Percentiles rank a stretch among this genome's conserved stretches.
These are phyloP conservation scores for Gaertneriomyces semiglobifer DNA, from an alignment of 192 early-diverging fungal genomes.

Conservation along the genomic window DNA sequence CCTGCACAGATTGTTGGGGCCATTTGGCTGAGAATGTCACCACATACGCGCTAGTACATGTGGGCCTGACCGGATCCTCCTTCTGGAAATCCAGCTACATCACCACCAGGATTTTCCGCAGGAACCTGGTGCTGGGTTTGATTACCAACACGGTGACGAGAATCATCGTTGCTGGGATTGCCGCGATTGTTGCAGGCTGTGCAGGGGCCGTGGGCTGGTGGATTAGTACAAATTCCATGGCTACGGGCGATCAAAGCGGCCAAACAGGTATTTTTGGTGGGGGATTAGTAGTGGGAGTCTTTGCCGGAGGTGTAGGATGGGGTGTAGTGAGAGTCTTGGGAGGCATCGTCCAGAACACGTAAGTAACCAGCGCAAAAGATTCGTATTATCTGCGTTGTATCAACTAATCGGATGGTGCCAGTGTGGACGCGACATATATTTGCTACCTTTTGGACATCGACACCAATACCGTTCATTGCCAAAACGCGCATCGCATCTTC, in stretches of 20 bases:
- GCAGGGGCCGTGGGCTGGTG: conserved; percentile 12
- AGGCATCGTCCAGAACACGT: conserved; percentile 73
- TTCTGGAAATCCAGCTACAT: conserved; percentile 52
- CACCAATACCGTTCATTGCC: conserved; percentile 39
- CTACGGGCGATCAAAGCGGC: too few species aligned
- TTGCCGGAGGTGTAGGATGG: too few species aligned
- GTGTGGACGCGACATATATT: conserved; percentile 74
- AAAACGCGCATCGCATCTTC: conserved; percentile 46
- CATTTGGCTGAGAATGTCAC: conserved; percentile 33
- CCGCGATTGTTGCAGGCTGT: conserved; percentile 52
- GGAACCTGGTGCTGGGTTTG: conserved; percentile 69
- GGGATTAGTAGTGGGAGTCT: too few species aligned
- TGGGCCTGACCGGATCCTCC: conserved; percentile 67
- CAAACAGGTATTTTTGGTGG: too few species aligned
- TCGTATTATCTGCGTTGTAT: not conserved
- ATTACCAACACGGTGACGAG: conserved; percentile 51
- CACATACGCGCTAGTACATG: conserved; percentile 65
- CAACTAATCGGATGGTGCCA: conserved; percentile 24
- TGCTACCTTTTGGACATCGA: conserved; percentile 81
- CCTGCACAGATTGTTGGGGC: conserved; percentile 21
- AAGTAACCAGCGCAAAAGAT: conserved; percentile 34
- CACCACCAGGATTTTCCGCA: conserved; percentile 68
- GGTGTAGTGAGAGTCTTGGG: conserved; percentile 60
- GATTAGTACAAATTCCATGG: too few species aligned
- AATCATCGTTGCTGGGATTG: conserved; percentile 57